Evolutionary conservation across 345 rosid species (phyloP), one percentile per base, ranked within the genome.

Genomic region (Eucalyptus caleyi): DNA sequence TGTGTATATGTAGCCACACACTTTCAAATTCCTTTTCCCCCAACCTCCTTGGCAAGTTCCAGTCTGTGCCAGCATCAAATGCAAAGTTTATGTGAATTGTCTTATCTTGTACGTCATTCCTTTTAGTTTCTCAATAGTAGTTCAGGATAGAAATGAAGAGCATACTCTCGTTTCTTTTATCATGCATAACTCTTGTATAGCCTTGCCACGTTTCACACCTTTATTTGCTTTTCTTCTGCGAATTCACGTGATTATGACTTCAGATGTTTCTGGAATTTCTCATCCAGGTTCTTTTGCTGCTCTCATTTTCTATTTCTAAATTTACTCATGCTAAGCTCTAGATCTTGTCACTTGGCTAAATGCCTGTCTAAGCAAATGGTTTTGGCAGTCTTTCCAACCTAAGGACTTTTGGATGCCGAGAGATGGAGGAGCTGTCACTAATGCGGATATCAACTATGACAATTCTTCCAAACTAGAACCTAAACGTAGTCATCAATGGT

Each of bases 401-500:
- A 93, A 92, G 87, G 60, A 88, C 86, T 91, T 92, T 87, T 95
- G 95, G 94, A 80, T 91, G 92, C 91, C 92, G 6, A 93, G 95
- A 50, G 95, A 93, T 89, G 90, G 86, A 59, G 89, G 90, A 15
- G 87, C 91, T 90, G 90, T 92, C 89, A 86, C 93, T 88, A 91
- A 92, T 89, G 96, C 91, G 87, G 95, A 94, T 86, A 93, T 92
- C 62, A 89, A 26, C 86, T 92, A 89, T 51, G 94, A 91, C 87
- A 92, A 89, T 92, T 89, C 95, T 65, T 56, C 95, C 87, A 91
- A 93, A 90, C 67, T 88, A 86, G 95, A 95, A 90, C 91, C 94
- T 89, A 95, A 95, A 93, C 95, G 94, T 44, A 83, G 92, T 49
- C 93, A 94, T 92, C 94, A 91, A 86, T 94, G 95, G 95, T 91